A percentile compares a stretch with the other conserved stretches of the same genome.
phyloP scores from a whole-genome alignment of 164 flowering plant genomes.

The Vitis rupestris region DNA sequence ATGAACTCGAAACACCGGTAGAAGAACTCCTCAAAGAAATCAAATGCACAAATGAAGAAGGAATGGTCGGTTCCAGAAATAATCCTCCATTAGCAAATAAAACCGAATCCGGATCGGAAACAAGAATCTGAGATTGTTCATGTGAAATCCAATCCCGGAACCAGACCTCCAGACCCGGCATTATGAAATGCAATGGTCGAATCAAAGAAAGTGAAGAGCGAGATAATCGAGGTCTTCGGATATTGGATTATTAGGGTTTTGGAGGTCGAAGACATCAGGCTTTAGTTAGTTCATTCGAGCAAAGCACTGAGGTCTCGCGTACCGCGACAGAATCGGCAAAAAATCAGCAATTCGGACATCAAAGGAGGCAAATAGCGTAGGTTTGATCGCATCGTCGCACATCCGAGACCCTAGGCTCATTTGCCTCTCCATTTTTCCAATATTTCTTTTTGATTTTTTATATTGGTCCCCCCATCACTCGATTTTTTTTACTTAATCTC shows the following conservation, averaged over 20 bases:
- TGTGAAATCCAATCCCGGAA: background rate
- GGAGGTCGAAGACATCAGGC: too few relatives aligned
- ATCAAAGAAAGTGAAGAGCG: background rate
- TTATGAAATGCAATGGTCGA: slow-evolving; percentile 1
- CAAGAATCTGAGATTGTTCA: background rate
- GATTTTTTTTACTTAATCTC: too few relatives aligned
- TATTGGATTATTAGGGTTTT: slow-evolving; percentile 6
- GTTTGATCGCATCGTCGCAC: too few relatives aligned
- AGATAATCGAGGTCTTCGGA: background rate
- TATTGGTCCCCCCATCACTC: too few relatives aligned
- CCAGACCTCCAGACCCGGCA: slow-evolving; percentile 14
- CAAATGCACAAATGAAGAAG: slow-evolving; percentile 25
- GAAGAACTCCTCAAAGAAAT: slow-evolving; percentile 12
- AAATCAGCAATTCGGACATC: too few relatives aligned
- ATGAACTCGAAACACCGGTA: slow-evolving; percentile 1
- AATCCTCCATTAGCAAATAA: slow-evolving; percentile 28
- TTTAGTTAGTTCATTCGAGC: too few relatives aligned
- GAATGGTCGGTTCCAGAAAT: slow-evolving; percentile 28
- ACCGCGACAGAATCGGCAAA: too few relatives aligned
- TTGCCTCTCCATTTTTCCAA: too few relatives aligned
- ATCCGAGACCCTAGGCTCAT: too few relatives aligned
- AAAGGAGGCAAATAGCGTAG: too few relatives aligned
- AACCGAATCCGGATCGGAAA: background rate
- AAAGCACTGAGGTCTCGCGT: too few relatives aligned
- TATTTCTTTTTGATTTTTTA: too few relatives aligned